Evolutionary conservation across 2,329 filamentous ascomycete species (phyloP), one percentile per base, ranked within the genome.

Genomic region (Trichophyton schoenleinii): DNA sequence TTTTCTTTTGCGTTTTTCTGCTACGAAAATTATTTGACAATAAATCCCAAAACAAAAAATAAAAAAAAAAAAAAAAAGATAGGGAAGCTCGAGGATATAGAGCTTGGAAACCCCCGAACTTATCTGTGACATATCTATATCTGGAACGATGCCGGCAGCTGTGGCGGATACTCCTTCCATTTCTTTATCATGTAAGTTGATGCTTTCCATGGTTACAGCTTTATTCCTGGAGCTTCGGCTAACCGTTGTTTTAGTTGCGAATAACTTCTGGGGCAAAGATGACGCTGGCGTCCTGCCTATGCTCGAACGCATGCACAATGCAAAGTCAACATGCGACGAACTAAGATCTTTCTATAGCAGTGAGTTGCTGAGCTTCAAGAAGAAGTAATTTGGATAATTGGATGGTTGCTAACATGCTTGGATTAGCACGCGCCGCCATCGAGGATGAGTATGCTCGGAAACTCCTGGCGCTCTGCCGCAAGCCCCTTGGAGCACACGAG

Each of bases 221-320:
- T 11, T 28, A 36, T 31, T 20, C 2, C 15, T 42, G 41, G n/a
- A 44, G 41, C 46, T 22, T 20, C 22, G 9, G 38, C 57, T 58
- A 15, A 58, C 25, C 3, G 25, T 38, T 28, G 31, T 58, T 38
- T 66, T 91, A 91, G 74, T 99, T 78, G 92, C 94, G 70, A 99
- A 99, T 79, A 99, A 99, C 74, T 99, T 99, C 76, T 99, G 94
- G 94, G 94, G 94, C 66, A 97, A 95, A 80, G 92, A 97, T 74
- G 94, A 99, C 80, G 94, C 92, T 59, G 95, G 94, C 72, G 91
- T 99, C 70, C 81, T 82, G 53, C 95, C 94, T 62, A 83, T 99
- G 70, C 82, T 99, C 34, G 89, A 92, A 73, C 92, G 94, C 70
- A 95, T 99, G 90, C 87, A 90, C 71, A 87, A 86, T 74, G 90